A percentile compares a stretch with the other conserved stretches of the same genome.
Evolutionary conservation across 176 grass and related monocot species (phyloP).

Genomic region (Paspalum vaginatum): DNA sequence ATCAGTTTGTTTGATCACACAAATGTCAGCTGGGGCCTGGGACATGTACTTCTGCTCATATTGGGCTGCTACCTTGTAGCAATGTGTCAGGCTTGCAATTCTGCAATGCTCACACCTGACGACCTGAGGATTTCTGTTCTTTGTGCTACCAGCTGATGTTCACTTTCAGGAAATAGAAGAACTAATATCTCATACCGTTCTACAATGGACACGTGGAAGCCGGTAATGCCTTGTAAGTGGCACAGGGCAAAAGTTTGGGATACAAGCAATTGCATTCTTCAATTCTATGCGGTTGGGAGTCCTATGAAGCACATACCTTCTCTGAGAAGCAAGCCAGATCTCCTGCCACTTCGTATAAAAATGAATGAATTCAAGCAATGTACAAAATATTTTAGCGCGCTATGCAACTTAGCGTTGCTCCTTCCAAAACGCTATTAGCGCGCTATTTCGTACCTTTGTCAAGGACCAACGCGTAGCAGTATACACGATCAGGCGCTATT

Average conservation of each 20-base stretch:
- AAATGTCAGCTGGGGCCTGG: not conserved
- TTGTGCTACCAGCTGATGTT: not conserved
- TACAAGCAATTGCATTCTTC: not conserved
- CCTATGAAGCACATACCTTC: not conserved
- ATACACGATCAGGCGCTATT: no score
- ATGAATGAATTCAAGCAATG: no score
- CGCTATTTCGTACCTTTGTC: no score
- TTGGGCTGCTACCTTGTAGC: not conserved
- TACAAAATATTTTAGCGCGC: no score
- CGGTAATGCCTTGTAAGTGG: not conserved
- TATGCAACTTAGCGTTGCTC: no score
- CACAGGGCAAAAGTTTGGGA: not conserved
- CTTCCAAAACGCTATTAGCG: no score
- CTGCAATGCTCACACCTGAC: not conserved
- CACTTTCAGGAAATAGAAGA: not conserved
- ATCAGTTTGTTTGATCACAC: not conserved
- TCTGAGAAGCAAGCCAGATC: not conserved
- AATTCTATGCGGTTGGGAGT: not conserved
- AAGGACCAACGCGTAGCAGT: no score
- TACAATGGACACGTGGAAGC: not conserved
- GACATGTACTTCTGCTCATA: not conserved
- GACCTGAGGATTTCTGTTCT: not conserved
- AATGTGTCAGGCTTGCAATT: not conserved
- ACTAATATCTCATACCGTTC: not conserved
- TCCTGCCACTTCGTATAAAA: not conserved